Conservation (phyloP, 2,329 filamentous ascomycete genomes). For the Tothia fuscella region DNA sequence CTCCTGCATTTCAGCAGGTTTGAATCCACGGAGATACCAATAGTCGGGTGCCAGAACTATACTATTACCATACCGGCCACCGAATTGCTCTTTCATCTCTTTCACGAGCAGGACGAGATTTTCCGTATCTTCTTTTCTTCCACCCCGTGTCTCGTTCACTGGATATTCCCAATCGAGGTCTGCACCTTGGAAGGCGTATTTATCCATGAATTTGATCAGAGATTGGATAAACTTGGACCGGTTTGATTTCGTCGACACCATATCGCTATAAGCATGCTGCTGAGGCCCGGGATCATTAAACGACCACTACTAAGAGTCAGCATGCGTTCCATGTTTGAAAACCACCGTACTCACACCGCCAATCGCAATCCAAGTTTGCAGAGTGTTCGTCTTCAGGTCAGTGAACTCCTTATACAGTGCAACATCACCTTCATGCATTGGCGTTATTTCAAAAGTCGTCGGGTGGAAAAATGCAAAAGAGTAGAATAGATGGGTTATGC, state of each 20-base stretch:
- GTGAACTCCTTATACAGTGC: neutral
- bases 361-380: slow-evolving; percentile 26
- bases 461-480: slow-evolving; percentile 16
- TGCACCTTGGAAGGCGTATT: slow-evolving; percentile 33
- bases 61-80: slow-evolving; percentile 12
- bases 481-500: slow-evolving; percentile 19
- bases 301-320: slow-evolving; percentile 22
- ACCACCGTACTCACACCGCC: slow-evolving; percentile 23
- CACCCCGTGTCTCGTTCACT: slow-evolving; percentile 23
- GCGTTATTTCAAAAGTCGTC: slow-evolving; percentile 14
- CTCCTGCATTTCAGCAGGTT: slow-evolving; percentile 17
- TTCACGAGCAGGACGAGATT: slow-evolving; percentile 14
- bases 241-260: slow-evolving; percentile 20
- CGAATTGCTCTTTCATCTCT: slow-evolving; percentile 16
- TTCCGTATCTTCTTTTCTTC: slow-evolving; percentile 20
- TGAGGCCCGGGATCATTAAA: slow-evolving; percentile 26
- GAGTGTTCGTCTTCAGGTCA: slow-evolving; percentile 12
- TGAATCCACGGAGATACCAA: slow-evolving; percentile 19
- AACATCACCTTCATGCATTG: slow-evolving; percentile 14
- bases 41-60: slow-evolving; percentile 19
- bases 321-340: slow-evolving; percentile 16
- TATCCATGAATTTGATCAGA: slow-evolving; percentile 28
- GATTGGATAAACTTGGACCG: slow-evolving; percentile 26
- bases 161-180: slow-evolving; percentile 37
- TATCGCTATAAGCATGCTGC: slow-evolving; percentile 22